phyloP scores from a whole-genome alignment of 495 filamentous ascomycete genomes.

The Podospora conica region DNA sequence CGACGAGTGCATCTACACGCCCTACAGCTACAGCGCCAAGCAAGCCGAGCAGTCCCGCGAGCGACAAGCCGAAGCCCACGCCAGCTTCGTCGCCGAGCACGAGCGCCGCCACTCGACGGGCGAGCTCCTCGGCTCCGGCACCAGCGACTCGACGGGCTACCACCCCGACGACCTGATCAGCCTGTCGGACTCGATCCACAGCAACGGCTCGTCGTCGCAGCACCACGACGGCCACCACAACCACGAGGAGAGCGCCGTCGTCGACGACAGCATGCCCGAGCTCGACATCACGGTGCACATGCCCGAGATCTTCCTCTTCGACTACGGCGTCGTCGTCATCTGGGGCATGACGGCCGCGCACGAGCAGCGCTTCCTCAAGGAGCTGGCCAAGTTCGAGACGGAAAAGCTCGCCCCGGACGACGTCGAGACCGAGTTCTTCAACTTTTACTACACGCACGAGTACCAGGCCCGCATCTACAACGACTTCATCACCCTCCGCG shows the following conservation, averaged over 20 bases:
- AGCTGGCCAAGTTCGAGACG: constrained; percentile 89
- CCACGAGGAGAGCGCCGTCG: constrained; percentile 22
- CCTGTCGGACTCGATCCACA: constrained; percentile 9
- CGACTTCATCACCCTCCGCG: constrained; percentile 90
- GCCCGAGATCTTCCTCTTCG: constrained; percentile 91
- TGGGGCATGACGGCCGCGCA: constrained; percentile 91
- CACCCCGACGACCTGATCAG: constrained; percentile 27
- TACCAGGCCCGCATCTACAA: constrained; percentile 99
- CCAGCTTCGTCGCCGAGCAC: constrained; percentile 36
- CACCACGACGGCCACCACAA: not conserved
- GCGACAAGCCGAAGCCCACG: constrained; percentile 39
- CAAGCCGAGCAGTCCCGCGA: constrained; percentile 28
- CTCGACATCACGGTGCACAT: constrained; percentile 77
- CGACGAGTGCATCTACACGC: constrained; percentile 95
- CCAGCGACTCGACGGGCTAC: constrained; percentile 5
- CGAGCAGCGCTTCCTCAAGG: constrained; percentile 82
- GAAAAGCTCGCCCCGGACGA: constrained; percentile 85
- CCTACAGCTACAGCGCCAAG: constrained; percentile 64
- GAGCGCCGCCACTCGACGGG: constrained; percentile 49
- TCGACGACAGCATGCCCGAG: constrained; percentile 36
- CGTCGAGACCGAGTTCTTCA: constrained; percentile 93
- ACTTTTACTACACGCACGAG: constrained; percentile 96
- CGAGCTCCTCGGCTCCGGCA: constrained; percentile 13
- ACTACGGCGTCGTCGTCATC: constrained; percentile 99
- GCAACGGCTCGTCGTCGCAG: constrained; percentile 15